phyloP scores from a whole-genome alignment of 2,329 filamentous ascomycete genomes.

The Diaporthe capsici region DNA sequence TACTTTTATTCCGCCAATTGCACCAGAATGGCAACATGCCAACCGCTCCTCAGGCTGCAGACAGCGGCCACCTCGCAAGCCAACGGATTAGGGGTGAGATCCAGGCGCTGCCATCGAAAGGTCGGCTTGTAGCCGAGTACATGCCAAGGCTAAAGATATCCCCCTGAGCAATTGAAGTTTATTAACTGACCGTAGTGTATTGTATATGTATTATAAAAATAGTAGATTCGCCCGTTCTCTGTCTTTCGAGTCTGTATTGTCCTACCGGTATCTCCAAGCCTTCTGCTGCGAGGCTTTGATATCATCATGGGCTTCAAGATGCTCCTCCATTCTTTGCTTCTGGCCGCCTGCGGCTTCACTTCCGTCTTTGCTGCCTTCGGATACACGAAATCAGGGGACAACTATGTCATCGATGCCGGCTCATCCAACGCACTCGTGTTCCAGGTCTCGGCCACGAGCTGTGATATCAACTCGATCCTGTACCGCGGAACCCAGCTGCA shows the following conservation, averaged over 20 bases:
- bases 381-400: conserved; percentile 50
- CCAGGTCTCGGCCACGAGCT: conserved; percentile 51
- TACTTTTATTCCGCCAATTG: conserved; percentile 31
- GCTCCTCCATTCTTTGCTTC: conserved; percentile 46
- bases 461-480: conserved; percentile 68
- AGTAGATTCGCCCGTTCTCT: neutral
- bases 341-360: conserved; percentile 46
- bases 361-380: conserved; percentile 51
- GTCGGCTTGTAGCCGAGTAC: neutral
- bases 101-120: conserved; percentile 1
- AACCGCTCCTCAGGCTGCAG: conserved; percentile 13
- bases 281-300: conserved; percentile 25
- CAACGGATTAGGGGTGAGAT: neutral
- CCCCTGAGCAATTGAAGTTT: conserved; percentile 3
- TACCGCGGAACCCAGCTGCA: conserved; percentile 66
- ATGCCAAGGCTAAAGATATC: neutral
- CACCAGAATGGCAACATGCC: conserved; percentile 14
- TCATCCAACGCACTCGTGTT: conserved; percentile 44
- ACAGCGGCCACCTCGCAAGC: neutral
- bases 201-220: conserved; percentile 21
- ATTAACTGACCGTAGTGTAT: neutral
- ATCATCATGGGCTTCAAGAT: conserved; percentile 42
- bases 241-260: neutral
- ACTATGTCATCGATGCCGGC: conserved; percentile 58
- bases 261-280: neutral